Conservation (phyloP, 2,329 filamentous ascomycete species). For the Lasiodiplodia gonubiensis region DNA sequence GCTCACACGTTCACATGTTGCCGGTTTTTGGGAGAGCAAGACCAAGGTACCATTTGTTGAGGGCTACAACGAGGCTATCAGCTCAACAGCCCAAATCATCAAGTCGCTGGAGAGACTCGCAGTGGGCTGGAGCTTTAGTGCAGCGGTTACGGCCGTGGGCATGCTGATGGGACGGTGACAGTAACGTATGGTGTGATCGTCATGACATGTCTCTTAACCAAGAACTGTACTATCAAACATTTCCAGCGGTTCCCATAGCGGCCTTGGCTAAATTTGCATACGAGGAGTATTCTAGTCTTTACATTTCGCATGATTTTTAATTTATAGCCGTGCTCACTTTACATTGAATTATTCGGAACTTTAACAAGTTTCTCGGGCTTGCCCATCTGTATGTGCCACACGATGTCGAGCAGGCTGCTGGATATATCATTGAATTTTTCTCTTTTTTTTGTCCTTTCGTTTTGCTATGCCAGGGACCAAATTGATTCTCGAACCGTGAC, state of each 20-base stretch:
- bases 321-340: too few species aligned
- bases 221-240: neutral
- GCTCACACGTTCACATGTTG: constrained; percentile 38
- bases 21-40: constrained; percentile 42
- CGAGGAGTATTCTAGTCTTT: too few species aligned
- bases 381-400: too few species aligned
- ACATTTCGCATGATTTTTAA: too few species aligned
- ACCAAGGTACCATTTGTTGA: constrained; percentile 43
- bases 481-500: neutral
- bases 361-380: too few species aligned
- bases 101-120: constrained; percentile 10
- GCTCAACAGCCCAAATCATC: constrained; percentile 14
- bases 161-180: neutral
- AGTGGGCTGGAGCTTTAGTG: constrained; percentile 4
- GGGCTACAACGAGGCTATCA: constrained; percentile 46
- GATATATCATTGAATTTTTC: neutral
- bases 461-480: neutral
- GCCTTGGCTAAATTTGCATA: too few species aligned
- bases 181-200: neutral
- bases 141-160: neutral
- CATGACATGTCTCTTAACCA: neutral
- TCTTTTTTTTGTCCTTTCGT: neutral
- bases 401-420: too few species aligned
- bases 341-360: too few species aligned
- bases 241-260: neutral